Base-by-base conservation (phyloP, 495 filamentous ascomycete genomes). In the Neurospora tetrasperma region DNA sequence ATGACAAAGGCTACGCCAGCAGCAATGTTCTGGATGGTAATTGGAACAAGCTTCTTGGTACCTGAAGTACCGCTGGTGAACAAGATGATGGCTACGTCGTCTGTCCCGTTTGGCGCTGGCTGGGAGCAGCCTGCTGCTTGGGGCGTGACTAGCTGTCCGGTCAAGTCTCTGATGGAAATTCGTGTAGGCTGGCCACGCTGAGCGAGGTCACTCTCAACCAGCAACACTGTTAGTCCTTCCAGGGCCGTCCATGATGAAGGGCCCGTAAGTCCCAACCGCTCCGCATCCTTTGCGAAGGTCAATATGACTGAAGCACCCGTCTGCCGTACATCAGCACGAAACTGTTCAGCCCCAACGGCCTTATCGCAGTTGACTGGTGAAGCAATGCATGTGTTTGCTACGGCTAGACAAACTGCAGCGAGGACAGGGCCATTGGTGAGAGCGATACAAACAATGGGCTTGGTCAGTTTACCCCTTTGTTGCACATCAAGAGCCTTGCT, bases 41-140 rank as follows among this genome's bases (percentile, higher is more conserved):
- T 75, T 2, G 83, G 83, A 20, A 86, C 84, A 54, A 85, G 75
- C 73, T 86, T 86, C 72, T 83, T 84, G 20, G 74, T 85, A 3
- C 84, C 84, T 42, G 81, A 84, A 5, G 84, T 86, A 69, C 84
- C 84, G 72, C 82, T 84, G 5, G 84, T 86, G 73, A 83, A 84
- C 6, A 86, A 76, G 20, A 86, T 79, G 42, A 86, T 77, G 20
- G 79, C 83, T 62, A 80, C 79, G 69, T 86, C 83, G 20, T 72
- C 72, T 6, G 66, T 46, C 31, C 44, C 41, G 70, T 78, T 78
- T 16, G 73, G 70, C 9, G 23, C 20, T 14, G 54, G 42, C 14
- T 44, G 70, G 54, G 54, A 66, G 54, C 54, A 66, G 54, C 54
- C 54, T 66, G 54, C 6, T 4, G 54, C 27, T 35, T 66, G 54